Evolutionary conservation across 2,329 filamentous ascomycete species (phyloP).

Genomic region (Claviceps humidiphila): DNA sequence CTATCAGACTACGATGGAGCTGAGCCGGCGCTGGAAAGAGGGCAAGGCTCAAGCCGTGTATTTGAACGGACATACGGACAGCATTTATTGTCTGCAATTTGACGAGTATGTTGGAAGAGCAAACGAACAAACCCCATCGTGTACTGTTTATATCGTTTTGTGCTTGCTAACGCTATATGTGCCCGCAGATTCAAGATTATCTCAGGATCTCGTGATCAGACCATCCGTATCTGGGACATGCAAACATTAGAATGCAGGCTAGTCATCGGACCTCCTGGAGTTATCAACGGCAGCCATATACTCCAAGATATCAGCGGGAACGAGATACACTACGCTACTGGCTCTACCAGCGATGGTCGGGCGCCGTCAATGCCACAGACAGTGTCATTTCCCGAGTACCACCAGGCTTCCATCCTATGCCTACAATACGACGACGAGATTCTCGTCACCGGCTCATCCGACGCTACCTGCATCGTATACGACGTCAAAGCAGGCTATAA

Average conservation of each 20-base stretch:
- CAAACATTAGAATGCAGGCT: constrained; percentile 73
- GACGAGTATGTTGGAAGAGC: constrained; percentile 56
- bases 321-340: constrained; percentile 41
- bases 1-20: constrained; percentile 61
- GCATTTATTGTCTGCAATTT: constrained; percentile 95
- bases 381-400: constrained; percentile 51
- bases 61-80: constrained; percentile 85
- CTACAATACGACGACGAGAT: constrained; percentile 89
- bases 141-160: not conserved
- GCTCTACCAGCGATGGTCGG: constrained; percentile 32
- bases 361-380: constrained; percentile 38
- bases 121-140: no score
- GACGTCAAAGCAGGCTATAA: constrained; percentile 65
- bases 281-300: constrained; percentile 40
- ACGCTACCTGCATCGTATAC: constrained; percentile 84
- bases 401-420: constrained; percentile 87
- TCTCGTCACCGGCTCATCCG: constrained; percentile 88
- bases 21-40: constrained; percentile 68
- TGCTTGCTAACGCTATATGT: constrained; percentile 3
- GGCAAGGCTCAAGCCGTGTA: constrained; percentile 74
- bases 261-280: constrained; percentile 67
- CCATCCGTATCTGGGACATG: constrained; percentile 93
- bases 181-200: constrained; percentile 70
- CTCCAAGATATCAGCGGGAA: constrained; percentile 38
- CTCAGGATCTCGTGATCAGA: constrained; percentile 88